Percentiles rank a stretch among this genome's conserved stretches.
Conservation (phyloP, 768 basidiomycete genomes). For the Tylopilus balloui region DNA sequence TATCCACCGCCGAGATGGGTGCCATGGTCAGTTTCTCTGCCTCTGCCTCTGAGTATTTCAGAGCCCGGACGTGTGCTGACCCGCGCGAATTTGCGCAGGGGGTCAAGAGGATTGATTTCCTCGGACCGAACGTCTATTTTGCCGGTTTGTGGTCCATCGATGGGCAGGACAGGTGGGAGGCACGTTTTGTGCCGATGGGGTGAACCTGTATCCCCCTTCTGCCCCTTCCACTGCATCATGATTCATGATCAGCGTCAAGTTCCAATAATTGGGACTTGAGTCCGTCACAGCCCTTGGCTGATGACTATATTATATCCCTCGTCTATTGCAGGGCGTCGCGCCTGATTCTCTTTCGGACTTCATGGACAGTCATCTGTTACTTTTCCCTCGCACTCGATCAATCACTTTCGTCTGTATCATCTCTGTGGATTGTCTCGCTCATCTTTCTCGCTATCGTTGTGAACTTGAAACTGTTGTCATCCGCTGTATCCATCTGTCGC, state of each 20-base stretch:
- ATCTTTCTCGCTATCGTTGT: conserved; percentile 5
- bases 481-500: conserved; percentile 15
- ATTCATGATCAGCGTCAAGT: conserved; percentile 9
- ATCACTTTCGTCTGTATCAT: conserved; percentile 12
- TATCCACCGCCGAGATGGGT: conserved; percentile 24
- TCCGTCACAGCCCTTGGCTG: background rate
- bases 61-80: conserved; percentile 27
- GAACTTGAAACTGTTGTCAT: conserved; percentile 4
- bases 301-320: conserved; percentile 14
- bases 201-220: conserved; percentile 5
- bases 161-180: conserved; percentile 29
- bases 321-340: conserved; percentile 8
- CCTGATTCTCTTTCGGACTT: conserved; percentile 7
- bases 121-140: conserved; percentile 31
- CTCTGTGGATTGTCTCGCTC: conserved; percentile 6
- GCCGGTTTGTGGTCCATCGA: conserved; percentile 28
- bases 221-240: background rate
- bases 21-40: conserved; percentile 21
- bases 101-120: conserved; percentile 38
- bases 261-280: conserved; percentile 13
- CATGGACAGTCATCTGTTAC: conserved; percentile 12
- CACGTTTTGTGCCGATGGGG: conserved; percentile 19
- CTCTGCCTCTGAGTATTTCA: conserved; percentile 28
- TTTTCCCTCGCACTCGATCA: background rate
- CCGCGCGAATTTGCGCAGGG: conserved; percentile 37